phyloP scores from a whole-genome alignment of 106 monocot species.

The Dendrobium huoshanense region DNA sequence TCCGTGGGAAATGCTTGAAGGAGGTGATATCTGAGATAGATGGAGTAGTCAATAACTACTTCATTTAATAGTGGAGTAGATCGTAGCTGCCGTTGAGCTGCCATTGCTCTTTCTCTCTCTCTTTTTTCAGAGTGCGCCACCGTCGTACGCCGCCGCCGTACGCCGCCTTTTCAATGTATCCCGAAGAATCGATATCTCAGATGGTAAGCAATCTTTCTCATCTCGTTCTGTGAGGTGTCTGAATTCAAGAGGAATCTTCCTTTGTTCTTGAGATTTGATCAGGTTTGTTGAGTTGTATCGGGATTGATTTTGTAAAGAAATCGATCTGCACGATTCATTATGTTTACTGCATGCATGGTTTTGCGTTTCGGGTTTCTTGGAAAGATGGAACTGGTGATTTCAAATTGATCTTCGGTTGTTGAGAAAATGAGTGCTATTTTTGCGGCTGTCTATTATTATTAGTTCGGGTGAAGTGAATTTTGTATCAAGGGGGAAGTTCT shows the following conservation, averaged over 20 bases:
- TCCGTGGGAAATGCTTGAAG: no score
- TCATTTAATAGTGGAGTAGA: not conserved
- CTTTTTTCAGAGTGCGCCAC: not conserved
- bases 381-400: not conserved
- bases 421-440: not conserved
- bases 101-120: not conserved
- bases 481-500: not conserved
- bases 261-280: not conserved
- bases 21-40: no score
- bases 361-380: not conserved
- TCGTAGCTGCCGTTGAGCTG: constrained; percentile 1
- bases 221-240: not conserved
- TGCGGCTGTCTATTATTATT: not conserved
- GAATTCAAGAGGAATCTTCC: not conserved
- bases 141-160: not conserved
- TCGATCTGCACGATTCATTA: not conserved
- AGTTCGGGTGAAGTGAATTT: not conserved
- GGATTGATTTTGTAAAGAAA: not conserved
- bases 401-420: not conserved
- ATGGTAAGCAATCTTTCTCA: not conserved
- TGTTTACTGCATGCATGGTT: not conserved
- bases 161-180: not conserved
- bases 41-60: no score
- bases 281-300: not conserved
- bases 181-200: not conserved